These are phyloP conservation scores for Clitopilus hobsonii DNA, from an alignment of 768 basidiomycete genomes.

Conservation along the genomic window DNA sequence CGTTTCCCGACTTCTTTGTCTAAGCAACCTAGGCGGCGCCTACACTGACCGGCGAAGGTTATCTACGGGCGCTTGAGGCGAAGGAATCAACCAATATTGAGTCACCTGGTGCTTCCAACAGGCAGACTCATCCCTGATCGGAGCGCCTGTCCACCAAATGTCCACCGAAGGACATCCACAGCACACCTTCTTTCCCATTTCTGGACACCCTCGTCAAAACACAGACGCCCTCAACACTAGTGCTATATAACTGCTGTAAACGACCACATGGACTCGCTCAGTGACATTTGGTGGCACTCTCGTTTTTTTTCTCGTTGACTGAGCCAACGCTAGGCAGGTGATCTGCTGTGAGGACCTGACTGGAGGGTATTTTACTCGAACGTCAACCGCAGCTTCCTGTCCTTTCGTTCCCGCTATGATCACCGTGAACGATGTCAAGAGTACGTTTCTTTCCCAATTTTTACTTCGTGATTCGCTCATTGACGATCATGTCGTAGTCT, in stretches of 20 bases:
- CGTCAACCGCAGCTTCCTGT: background rate
- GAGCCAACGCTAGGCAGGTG: background rate
- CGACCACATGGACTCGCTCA: background rate
- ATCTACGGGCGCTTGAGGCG: too few relatives aligned
- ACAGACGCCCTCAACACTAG: background rate
- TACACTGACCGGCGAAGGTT: too few relatives aligned
- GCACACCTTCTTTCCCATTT: background rate
- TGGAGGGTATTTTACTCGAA: background rate
- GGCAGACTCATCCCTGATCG: too few relatives aligned
- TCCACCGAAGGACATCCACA: background rate
- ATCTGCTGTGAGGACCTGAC: background rate
- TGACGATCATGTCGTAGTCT: constrained; percentile 8
- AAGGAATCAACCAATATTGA: too few relatives aligned
- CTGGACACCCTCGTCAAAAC: background rate
- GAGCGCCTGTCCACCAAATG: too few relatives aligned
- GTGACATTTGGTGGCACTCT: too few relatives aligned
- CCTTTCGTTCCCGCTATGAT: background rate
- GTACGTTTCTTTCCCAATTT: background rate
- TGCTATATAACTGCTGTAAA: background rate
- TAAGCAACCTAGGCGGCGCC: too few relatives aligned
- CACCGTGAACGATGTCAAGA: background rate
- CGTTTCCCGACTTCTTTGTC: too few relatives aligned
- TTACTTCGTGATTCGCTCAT: constrained; percentile 12
- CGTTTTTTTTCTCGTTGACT: too few relatives aligned
- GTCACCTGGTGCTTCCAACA: too few relatives aligned